Conservation (phyloP, 768 basidiomycete species). For the Hygrocybe coccinea region DNA sequence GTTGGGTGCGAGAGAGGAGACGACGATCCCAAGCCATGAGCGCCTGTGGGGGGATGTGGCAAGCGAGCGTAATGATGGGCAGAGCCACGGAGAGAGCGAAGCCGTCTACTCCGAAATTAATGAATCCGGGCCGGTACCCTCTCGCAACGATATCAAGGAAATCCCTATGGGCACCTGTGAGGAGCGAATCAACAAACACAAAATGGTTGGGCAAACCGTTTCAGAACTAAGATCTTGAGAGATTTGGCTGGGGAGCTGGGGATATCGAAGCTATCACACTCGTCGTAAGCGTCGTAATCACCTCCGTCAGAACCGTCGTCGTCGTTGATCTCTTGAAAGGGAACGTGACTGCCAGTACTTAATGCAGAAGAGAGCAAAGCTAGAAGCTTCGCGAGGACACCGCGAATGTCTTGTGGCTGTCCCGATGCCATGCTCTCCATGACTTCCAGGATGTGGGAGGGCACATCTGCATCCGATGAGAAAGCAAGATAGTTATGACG, state of each 20-base stretch:
- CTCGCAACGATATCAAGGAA: conserved; percentile 56
- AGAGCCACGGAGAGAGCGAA: conserved; percentile 53
- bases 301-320: conserved; percentile 7
- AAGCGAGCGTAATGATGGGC: conserved; percentile 48
- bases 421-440: conserved; percentile 43
- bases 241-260: conserved; percentile 5
- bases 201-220: too few species aligned
- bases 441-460: conserved; percentile 36
- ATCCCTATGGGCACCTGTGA: conserved; percentile 36
- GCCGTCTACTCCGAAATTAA: conserved; percentile 46
- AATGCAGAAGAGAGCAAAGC: conserved; percentile 26
- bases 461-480: conserved; percentile 42
- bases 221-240: too few species aligned
- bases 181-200: neutral
- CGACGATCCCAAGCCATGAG: conserved; percentile 71
- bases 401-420: conserved; percentile 40
- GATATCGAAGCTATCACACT: conserved; percentile 38
- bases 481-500: conserved; percentile 56
- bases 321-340: conserved; percentile 9
- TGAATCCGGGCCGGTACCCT: conserved; percentile 56
- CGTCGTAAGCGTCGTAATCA: conserved; percentile 24
- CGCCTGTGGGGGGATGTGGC: conserved; percentile 56
- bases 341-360: conserved; percentile 6
- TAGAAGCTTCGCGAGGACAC: conserved; percentile 43
- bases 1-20: conserved; percentile 50